Conservation (phyloP, 345 rosid species). For the Alliaria petiolata region DNA sequence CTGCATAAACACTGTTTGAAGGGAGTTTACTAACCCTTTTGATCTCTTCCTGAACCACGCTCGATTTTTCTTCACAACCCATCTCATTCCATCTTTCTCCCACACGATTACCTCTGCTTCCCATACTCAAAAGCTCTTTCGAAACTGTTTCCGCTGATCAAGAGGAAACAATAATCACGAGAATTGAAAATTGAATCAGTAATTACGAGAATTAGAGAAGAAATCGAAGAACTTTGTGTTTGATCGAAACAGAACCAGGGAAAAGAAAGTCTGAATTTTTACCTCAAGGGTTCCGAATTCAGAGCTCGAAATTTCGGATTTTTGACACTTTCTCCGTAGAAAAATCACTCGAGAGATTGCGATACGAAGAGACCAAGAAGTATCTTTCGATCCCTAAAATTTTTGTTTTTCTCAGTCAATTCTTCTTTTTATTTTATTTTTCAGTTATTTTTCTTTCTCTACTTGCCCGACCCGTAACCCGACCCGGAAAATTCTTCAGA, state of each 20-base stretch:
- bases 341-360: neutral
- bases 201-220: neutral
- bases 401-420: neutral
- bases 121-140: constrained; percentile 8
- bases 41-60: constrained; percentile 53
- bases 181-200: neutral
- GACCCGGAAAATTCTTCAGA: neutral
- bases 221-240: neutral
- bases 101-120: constrained; percentile 22
- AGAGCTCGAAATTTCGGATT: neutral
- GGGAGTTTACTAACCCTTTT: constrained; percentile 61
- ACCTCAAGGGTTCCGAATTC: neutral
- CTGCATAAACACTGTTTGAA: constrained; percentile 55
- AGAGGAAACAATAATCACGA: too few species aligned
- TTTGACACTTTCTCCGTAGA: neutral
- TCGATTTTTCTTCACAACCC: constrained; percentile 51
- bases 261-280: neutral
- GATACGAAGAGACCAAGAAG: neutral
- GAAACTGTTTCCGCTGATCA: neutral
- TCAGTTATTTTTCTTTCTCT: neutral
- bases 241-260: neutral
- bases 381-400: neutral
- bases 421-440: neutral
- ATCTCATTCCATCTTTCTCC: constrained; percentile 43
- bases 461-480: constrained; percentile 23